These are phyloP conservation scores for Oemleria cerasiformis DNA, from an alignment of 306 rosid genomes.

Conservation along the genomic window DNA sequence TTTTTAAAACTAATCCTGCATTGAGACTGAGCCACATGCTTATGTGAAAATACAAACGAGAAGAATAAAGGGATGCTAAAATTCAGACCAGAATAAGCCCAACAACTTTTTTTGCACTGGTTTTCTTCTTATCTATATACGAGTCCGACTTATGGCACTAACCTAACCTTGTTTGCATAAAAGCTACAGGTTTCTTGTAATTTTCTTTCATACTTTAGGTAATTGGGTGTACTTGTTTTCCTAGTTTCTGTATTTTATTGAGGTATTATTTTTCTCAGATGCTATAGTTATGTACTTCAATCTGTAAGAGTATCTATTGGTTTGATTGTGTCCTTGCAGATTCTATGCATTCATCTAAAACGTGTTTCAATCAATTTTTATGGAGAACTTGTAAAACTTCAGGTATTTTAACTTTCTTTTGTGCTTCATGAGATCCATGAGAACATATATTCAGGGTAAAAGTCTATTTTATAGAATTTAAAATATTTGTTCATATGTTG, in stretches of 20 bases:
- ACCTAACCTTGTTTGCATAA: neutral
- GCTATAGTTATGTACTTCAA: constrained; percentile 1
- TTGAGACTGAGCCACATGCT: neutral
- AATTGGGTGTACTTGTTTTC: neutral
- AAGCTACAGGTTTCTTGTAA: neutral
- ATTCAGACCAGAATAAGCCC: neutral
- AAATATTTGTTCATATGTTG: neutral
- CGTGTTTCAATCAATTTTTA: constrained; percentile 53
- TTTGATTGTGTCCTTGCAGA: constrained; percentile 46
- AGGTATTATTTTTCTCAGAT: neutral
- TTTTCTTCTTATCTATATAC: neutral
- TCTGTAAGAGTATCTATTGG: neutral
- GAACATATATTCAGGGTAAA: neutral
- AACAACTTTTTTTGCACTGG: neutral
- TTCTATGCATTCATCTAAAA: constrained; percentile 82
- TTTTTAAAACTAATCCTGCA: constrained; percentile 1
- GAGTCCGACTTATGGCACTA: neutral
- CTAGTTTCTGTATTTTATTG: neutral
- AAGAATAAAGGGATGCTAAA: neutral
- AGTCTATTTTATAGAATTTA: neutral
- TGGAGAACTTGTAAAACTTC: constrained; percentile 67
- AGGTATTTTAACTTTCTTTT: constrained; percentile 45
- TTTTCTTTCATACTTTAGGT: neutral
- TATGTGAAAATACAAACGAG: neutral
- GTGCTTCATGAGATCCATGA: constrained; percentile 18